Evolutionary conservation across 1,284 basidiomycete species (phyloP), one percentile per base, ranked within the genome.

Genomic region (Heterobasidion irregulare): DNA sequence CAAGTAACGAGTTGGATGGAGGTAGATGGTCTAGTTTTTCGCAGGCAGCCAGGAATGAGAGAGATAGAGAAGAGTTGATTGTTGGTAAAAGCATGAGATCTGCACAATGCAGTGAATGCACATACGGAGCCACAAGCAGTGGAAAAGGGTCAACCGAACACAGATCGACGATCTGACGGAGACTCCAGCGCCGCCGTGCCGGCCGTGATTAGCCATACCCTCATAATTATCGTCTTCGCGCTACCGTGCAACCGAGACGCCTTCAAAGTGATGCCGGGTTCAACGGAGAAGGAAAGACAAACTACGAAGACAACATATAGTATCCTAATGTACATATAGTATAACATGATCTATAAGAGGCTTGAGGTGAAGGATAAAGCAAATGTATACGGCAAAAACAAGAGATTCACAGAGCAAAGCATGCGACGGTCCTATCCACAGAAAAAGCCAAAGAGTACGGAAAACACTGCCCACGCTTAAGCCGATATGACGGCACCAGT

Each of bases 401-500:
- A 48, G 49, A 50, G n/a, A 50, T 43, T 26, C 48, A 49, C 54
- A 55, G 46, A 48, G 13, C 19, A 48, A 19, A 41, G 38, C 38
- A 41, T 41, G 38, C 38, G 38, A 41, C 38, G 38, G 38, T 26
- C 26, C 38, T 41, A 41, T 41, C 38, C 38, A 41, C 10, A 41
- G 38, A 26, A 26, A 26, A 26, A 26, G 26, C 26, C 38, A 41
- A 41, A n/a, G 38, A 41, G 10, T 12, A 41, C 12, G 38, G n/a
- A 41, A 16, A 53, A 36, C 13, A 53, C 33, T 19, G 34, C 26
- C 18, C 35, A 36, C 52, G 51, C 38, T 47, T 34, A 16, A 12
- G 57, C 47, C 8, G 57, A 44, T 26, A 50, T 49, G 16, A 56
- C 61, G 18, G 69, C 66, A 41, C 67, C 70, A 35, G 44, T 53